Evolutionary conservation across 495 filamentous ascomycete species (phyloP).

Genomic region (Penicillium egyptiacum): DNA sequence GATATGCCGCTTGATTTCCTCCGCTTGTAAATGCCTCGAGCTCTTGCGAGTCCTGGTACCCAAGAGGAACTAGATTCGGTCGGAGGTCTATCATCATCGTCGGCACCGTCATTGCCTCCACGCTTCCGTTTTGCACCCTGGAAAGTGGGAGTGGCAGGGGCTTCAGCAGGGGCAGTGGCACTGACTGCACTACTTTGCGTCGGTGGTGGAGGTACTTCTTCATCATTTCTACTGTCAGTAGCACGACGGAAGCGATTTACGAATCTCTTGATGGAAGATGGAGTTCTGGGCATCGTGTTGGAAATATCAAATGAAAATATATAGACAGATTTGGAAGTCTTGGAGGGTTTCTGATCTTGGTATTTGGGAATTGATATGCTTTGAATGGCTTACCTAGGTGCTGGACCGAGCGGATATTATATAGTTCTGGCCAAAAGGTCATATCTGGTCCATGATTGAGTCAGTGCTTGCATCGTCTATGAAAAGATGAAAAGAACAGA

Average conservation of each 20-base stretch:
- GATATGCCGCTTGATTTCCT: too few species aligned
- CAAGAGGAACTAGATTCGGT: not conserved
- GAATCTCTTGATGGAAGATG: not conserved
- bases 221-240: not conserved
- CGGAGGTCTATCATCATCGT: not conserved
- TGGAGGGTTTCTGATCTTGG: not conserved
- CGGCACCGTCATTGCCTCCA: not conserved
- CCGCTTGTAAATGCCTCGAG: too few species aligned
- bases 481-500: not conserved
- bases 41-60: not conserved
- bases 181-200: too few species aligned
- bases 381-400: not conserved
- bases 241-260: not conserved
- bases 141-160: not conserved
- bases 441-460: not conserved
- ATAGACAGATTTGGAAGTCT: not conserved
- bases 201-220: not conserved
- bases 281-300: not conserved
- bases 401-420: not conserved
- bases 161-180: too few species aligned
- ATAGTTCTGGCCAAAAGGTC: not conserved
- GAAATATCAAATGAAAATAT: not conserved
- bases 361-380: not conserved
- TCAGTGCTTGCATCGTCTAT: not conserved
- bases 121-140: not conserved